A percentile compares a stretch with the other conserved stretches of the same genome.
Conservation (phyloP, 2,329 filamentous ascomycete species). For the Trichocomaceae sp. region DNA sequence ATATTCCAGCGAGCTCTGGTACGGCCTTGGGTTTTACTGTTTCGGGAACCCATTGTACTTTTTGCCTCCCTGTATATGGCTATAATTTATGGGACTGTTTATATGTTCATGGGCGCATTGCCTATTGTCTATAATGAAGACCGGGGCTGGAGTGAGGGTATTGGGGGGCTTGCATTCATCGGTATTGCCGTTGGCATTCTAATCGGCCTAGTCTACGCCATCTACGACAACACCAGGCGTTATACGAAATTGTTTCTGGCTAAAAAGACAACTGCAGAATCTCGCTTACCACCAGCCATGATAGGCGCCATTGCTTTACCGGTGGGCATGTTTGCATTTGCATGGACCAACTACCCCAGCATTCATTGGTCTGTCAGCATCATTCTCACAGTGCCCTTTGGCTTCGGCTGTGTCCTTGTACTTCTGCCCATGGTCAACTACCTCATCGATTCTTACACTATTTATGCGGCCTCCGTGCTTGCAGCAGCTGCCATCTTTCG, state of each 20-base stretch:
- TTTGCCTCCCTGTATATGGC: constrained; percentile 41
- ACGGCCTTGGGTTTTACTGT: constrained; percentile 40
- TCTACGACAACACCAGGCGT: constrained; percentile 26
- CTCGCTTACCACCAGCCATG: constrained; percentile 42
- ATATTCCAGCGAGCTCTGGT: constrained; percentile 38
- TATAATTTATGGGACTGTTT: constrained; percentile 42
- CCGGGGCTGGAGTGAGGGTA: constrained; percentile 38
- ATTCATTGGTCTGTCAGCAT: constrained; percentile 29
- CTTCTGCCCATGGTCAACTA: constrained; percentile 31
- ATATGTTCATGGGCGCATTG: constrained; percentile 44
- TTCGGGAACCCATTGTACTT: constrained; percentile 43
- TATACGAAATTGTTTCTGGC: constrained; percentile 31
- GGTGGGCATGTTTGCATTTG: constrained; percentile 49
- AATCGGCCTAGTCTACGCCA: constrained; percentile 27
- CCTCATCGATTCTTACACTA: constrained; percentile 31
- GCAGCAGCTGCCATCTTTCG: constrained; percentile 38
- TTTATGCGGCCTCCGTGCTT: constrained; percentile 31
- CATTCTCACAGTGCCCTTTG: constrained; percentile 25
- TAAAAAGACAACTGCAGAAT: constrained; percentile 50
- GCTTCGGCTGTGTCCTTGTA: constrained; percentile 30
- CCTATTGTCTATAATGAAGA: constrained; percentile 41
- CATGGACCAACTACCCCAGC: constrained; percentile 45
- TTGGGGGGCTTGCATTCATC: constrained; percentile 39
- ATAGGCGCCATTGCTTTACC: constrained; percentile 43
- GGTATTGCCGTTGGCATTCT: constrained; percentile 32